Percentiles rank a stretch among this genome's conserved stretches.
Conservation (phyloP, 495 filamentous ascomycete genomes). For the Penicillium subrubescens region DNA sequence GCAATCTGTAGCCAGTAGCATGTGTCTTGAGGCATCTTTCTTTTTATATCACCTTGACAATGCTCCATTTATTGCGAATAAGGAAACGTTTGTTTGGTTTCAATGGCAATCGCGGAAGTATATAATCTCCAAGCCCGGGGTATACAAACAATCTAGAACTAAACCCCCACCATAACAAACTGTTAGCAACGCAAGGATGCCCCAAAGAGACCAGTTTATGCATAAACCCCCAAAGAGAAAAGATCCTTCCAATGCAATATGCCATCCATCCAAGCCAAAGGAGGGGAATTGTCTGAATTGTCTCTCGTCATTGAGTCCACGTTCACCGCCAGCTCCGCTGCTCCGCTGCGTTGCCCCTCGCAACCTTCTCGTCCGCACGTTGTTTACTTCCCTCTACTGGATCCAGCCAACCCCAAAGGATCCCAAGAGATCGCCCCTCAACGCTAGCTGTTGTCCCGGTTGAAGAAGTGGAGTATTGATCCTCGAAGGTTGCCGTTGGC, state of each 20-base stretch:
- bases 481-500: constrained; percentile 35
- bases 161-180: neutral
- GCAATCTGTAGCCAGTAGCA: no score
- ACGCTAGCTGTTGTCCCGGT: constrained; percentile 25
- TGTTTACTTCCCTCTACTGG: constrained; percentile 40
- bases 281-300: neutral
- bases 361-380: constrained; percentile 38
- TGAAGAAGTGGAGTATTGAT: constrained; percentile 29
- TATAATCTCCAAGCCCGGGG: neutral
- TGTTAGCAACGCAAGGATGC: neutral
- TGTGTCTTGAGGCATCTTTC: neutral
- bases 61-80: neutral
- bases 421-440: constrained; percentile 29
- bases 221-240: neutral
- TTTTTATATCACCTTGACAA: neutral
- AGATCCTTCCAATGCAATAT: constrained; percentile 6
- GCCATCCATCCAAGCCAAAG: neutral
- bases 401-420: constrained; percentile 32
- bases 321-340: constrained; percentile 26
- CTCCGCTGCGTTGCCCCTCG: constrained; percentile 39
- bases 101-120: neutral
- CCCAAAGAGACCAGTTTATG: neutral
- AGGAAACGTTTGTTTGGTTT: neutral
- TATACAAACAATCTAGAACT: neutral
- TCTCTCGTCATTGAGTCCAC: constrained; percentile 14